phyloP scores from a whole-genome alignment of 139 green algal genomes.

The Picochlorum sp. region DNA sequence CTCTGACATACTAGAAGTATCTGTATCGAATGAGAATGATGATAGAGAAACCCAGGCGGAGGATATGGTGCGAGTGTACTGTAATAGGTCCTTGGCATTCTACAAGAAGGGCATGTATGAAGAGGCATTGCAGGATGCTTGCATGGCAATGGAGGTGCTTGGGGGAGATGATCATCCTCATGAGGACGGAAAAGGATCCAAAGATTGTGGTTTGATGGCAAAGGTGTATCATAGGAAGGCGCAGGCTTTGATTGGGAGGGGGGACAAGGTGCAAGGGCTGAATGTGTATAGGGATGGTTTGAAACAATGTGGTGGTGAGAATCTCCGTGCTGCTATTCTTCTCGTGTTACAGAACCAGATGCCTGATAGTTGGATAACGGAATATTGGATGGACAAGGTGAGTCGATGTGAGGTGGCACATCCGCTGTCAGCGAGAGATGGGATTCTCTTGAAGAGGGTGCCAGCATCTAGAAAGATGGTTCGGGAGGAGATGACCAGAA shows the following conservation, averaged over 20 bases:
- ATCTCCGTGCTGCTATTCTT: conserved; percentile 14
- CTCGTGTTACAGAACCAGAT: conserved; percentile 13
- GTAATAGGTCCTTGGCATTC: neutral
- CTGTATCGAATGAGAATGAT: neutral
- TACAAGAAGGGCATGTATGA: conserved; percentile 7
- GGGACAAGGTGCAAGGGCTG: conserved; percentile 7
- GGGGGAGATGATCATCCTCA: neutral
- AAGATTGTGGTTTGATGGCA: neutral
- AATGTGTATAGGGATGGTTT: conserved; percentile 13
- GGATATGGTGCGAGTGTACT: too few relatives aligned
- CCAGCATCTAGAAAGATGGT: conserved; percentile 11
- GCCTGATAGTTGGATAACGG: conserved; percentile 18
- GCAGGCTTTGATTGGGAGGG: conserved; percentile 10
- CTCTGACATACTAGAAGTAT: too few relatives aligned
- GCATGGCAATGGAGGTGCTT: conserved; percentile 11
- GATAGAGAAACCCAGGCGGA: neutral
- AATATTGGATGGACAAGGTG: conserved; percentile 18
- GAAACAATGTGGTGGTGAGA: neutral
- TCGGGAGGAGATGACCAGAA: neutral
- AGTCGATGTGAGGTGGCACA: conserved; percentile 18
- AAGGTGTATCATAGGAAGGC: conserved; percentile 27
- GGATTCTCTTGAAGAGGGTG: conserved; percentile 26
- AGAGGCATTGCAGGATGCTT: conserved; percentile 13
- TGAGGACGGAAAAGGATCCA: neutral
- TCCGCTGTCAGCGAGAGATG: conserved; percentile 29